Evolutionary conservation across 140 eudicot species (phyloP).

Genomic region (Bidens hawaiensis): DNA sequence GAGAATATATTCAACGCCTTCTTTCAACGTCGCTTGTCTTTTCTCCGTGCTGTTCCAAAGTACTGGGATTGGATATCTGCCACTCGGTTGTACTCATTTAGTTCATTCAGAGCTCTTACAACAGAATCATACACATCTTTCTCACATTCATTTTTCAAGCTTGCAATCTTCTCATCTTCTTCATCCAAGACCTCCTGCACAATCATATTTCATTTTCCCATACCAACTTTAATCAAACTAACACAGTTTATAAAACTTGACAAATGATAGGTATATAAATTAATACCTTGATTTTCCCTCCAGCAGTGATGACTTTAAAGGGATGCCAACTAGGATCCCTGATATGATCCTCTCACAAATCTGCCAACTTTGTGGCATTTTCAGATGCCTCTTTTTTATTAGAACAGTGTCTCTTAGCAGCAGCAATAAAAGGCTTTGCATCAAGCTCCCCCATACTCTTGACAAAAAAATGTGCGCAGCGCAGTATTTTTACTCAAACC

Average conservation of each 20-base stretch:
- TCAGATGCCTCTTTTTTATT: slow-evolving; percentile 23
- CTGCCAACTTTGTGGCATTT: slow-evolving; percentile 34
- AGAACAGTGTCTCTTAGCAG: too few relatives aligned
- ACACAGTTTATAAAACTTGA: too few relatives aligned
- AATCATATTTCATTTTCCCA: background rate
- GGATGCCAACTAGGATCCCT: slow-evolving; percentile 70
- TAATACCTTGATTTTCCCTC: slow-evolving; percentile 38
- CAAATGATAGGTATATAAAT: background rate
- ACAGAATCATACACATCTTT: slow-evolving; percentile 23
- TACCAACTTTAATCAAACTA: background rate
- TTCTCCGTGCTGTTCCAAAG: slow-evolving; percentile 39
- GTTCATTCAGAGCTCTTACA: slow-evolving; percentile 32
- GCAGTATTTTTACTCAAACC: slow-evolving; percentile 24
- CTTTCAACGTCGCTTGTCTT: slow-evolving; percentile 30
- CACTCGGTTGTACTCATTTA: slow-evolving; percentile 39
- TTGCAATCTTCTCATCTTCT: slow-evolving; percentile 34
- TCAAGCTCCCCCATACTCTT: slow-evolving; percentile 83
- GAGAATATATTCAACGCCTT: slow-evolving; percentile 17
- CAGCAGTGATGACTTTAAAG: slow-evolving; percentile 31
- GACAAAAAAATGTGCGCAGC: slow-evolving; percentile 39
- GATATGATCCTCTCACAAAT: slow-evolving; percentile 46
- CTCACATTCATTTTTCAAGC: slow-evolving; percentile 22
- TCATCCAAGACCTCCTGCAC: slow-evolving; percentile 41
- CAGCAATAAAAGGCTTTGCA: slow-evolving; percentile 38
- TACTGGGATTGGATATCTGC: slow-evolving; percentile 31